These are phyloP conservation scores for Penicillium sp. DNA, from an alignment of 2,329 filamentous ascomycete genomes.

Conservation along the genomic window DNA sequence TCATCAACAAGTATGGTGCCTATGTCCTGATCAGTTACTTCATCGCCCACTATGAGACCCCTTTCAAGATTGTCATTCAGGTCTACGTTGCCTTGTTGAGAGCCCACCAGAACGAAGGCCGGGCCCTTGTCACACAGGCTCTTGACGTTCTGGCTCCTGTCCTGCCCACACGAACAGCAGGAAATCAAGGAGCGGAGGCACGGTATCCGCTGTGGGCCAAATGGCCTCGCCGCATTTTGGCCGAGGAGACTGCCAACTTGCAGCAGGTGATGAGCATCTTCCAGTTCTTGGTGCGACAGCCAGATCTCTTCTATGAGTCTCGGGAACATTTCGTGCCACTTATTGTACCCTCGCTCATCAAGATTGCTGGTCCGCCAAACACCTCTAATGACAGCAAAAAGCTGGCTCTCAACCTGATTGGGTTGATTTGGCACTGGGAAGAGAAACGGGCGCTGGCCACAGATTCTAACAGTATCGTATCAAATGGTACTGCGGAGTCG, in stretches of 20 bases:
- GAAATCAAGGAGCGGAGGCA: slow-evolving; percentile 61
- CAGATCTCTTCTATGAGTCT: slow-evolving; percentile 90
- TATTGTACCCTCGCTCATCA: slow-evolving; percentile 84
- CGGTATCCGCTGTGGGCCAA: slow-evolving; percentile 82
- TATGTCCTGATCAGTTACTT: slow-evolving; percentile 98
- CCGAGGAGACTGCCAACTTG: slow-evolving; percentile 90
- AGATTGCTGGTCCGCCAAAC: slow-evolving; percentile 76
- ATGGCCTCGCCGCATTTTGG: slow-evolving; percentile 83
- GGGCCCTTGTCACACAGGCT: slow-evolving; percentile 87
- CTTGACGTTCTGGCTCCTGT: slow-evolving; percentile 94
- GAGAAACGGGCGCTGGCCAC: slow-evolving; percentile 71
- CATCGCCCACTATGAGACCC: slow-evolving; percentile 94
- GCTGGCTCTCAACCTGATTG: slow-evolving; percentile 85
- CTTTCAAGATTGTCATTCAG: slow-evolving; percentile 90
- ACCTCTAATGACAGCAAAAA: slow-evolving; percentile 90
- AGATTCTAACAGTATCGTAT: slow-evolving; percentile 26
- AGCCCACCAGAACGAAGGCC: slow-evolving; percentile 92
- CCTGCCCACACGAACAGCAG: slow-evolving; percentile 69
- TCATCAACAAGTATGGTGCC: slow-evolving; percentile 97
- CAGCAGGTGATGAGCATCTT: slow-evolving; percentile 98
- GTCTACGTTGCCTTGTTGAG: slow-evolving; percentile 89
- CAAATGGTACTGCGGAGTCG: slow-evolving; percentile 59
- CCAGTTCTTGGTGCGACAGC: slow-evolving; percentile 90
- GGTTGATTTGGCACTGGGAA: slow-evolving; percentile 90
- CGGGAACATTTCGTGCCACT: slow-evolving; percentile 85